A percentile compares a stretch with the other conserved stretches of the same genome.
These are phyloP conservation scores for Hypoxylon sp. DNA, from an alignment of 2,329 filamentous ascomycete genomes.

Conservation along the genomic window DNA sequence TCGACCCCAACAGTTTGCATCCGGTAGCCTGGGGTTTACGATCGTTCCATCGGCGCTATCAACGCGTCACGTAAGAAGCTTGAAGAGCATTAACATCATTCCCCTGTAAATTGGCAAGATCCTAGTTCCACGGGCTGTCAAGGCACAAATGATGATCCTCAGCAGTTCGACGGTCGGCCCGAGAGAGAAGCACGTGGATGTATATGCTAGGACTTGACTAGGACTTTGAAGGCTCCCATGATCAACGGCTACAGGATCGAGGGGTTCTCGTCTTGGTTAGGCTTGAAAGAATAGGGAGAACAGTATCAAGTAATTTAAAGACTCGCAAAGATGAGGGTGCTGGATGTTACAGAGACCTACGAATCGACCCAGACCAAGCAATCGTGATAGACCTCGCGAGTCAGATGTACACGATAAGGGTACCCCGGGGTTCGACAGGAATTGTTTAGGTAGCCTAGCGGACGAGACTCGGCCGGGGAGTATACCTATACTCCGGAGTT, in stretches of 20 bases:
- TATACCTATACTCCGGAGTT: slow-evolving; percentile 2
- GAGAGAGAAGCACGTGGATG: slow-evolving; percentile 16
- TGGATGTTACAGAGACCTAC: slow-evolving; percentile 7
- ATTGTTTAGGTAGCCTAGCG: slow-evolving; percentile 5
- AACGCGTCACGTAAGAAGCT: slow-evolving; percentile 2
- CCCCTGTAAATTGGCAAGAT: neutral
- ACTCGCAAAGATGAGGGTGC: slow-evolving; percentile 10
- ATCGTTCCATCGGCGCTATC: neutral
- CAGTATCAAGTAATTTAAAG: neutral
- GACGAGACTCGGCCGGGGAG: slow-evolving; percentile 10
- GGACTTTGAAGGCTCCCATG: slow-evolving; percentile 10
- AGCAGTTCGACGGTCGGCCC: slow-evolving; percentile 1
- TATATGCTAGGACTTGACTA: slow-evolving; percentile 16
- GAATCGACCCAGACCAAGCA: slow-evolving; percentile 10
- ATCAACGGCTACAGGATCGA: slow-evolving; percentile 3
- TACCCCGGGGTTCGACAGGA: slow-evolving; percentile 4
- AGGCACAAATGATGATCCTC: slow-evolving; percentile 1
- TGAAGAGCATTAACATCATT: neutral
- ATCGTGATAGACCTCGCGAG: neutral
- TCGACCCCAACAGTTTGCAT: slow-evolving; percentile 6
- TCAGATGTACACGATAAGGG: slow-evolving; percentile 2
- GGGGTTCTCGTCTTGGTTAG: slow-evolving; percentile 3
- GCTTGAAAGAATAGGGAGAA: neutral
- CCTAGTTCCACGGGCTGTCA: neutral
- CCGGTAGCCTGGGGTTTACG: neutral